phyloP scores from a whole-genome alignment of 1,284 basidiomycete genomes.

The Pseudozyma sp. region DNA sequence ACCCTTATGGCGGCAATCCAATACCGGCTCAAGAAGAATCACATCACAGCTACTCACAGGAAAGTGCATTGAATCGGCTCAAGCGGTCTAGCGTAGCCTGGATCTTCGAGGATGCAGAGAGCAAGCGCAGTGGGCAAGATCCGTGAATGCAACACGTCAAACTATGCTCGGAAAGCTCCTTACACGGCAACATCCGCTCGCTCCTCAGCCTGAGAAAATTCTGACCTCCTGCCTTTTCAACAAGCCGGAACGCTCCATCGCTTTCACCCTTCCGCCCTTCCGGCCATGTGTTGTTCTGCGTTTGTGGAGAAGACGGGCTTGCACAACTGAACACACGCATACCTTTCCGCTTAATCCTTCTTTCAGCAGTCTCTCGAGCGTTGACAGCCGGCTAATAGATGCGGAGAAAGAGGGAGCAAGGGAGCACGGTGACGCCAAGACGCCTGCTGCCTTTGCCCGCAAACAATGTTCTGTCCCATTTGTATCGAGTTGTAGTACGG shows the following conservation, averaged over 20 bases:
- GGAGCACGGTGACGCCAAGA: constrained; percentile 17
- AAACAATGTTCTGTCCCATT: too few species aligned
- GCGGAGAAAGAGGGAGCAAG: too few species aligned
- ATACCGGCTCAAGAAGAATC: background rate
- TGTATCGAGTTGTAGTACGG: background rate
- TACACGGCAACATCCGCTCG: constrained; percentile 8
- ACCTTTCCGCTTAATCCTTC: background rate
- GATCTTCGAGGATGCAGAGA: background rate
- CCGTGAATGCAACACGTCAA: constrained; percentile 21
- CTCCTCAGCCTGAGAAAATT: background rate
- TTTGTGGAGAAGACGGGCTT: constrained; percentile 19
- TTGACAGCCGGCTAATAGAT: too few species aligned
- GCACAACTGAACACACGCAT: background rate
- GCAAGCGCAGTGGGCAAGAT: background rate
- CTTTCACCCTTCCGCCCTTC: background rate
- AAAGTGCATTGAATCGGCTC: background rate
- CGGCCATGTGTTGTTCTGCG: background rate
- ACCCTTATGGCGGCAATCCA: background rate
- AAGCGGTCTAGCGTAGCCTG: constrained; percentile 7
- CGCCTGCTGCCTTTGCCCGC: background rate
- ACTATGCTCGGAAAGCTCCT: constrained; percentile 32
- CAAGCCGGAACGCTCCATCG: background rate
- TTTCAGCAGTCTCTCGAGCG: too few species aligned
- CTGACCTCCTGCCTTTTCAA: background rate
- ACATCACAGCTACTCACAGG: background rate